A percentile compares a stretch with the other conserved stretches of the same genome.
phyloP scores from a whole-genome alignment of 495 filamentous ascomycete genomes.

The Eremomyces bilateralis region DNA sequence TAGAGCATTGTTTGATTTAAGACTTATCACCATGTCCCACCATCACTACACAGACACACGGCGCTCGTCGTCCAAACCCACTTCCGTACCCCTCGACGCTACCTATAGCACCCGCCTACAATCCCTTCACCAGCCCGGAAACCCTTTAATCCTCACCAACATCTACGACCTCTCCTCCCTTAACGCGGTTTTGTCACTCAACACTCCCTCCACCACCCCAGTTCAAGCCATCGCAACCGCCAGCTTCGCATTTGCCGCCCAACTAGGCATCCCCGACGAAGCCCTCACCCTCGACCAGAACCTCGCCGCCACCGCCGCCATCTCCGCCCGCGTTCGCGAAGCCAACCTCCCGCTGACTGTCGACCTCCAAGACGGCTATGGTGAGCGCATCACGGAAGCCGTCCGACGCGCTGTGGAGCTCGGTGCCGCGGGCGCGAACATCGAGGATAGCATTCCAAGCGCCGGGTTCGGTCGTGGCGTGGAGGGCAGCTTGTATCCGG shows the following conservation, averaged over 20 bases:
- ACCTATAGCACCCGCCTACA: no score
- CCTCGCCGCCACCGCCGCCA: slow-evolving; percentile 12
- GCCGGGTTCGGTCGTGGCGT: no score
- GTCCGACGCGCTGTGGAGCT: slow-evolving; percentile 18
- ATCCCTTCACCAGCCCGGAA: slow-evolving; percentile 27
- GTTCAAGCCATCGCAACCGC: background rate
- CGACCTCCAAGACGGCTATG: slow-evolving; percentile 32
- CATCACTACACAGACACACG: no score
- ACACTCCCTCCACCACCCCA: slow-evolving; percentile 32
- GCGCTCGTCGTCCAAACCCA: no score
- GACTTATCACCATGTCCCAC: no score
- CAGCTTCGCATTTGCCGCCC: slow-evolving; percentile 17
- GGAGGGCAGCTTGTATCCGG: no score
- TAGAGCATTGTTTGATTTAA: no score
- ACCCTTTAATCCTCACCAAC: slow-evolving; percentile 31
- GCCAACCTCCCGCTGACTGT: slow-evolving; percentile 28
- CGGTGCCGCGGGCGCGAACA: slow-evolving; percentile 28
- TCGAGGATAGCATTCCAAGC: slow-evolving; percentile 29
- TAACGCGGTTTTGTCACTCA: slow-evolving; percentile 24
- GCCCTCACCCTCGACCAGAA: slow-evolving; percentile 21
- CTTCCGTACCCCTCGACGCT: no score
- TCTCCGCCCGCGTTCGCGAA: slow-evolving; percentile 14
- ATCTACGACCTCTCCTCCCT: slow-evolving; percentile 28
- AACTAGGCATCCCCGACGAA: slow-evolving; percentile 22
- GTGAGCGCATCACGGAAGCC: slow-evolving; percentile 17